Conservation (phyloP, 306 rosid genomes). For the Prunus davidiana region DNA sequence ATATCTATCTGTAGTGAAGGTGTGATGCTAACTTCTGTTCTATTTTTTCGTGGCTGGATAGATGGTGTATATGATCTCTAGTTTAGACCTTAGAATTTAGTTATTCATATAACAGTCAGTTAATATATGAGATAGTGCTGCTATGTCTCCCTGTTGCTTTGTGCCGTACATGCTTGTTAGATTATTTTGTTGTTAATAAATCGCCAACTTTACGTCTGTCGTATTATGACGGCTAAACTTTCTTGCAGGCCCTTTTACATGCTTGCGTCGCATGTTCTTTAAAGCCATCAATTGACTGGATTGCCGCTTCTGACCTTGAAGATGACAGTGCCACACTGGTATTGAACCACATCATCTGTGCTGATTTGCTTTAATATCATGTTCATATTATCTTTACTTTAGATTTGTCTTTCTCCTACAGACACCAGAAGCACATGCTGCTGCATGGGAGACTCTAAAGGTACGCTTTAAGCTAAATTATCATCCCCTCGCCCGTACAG, state of each 20-base stretch:
- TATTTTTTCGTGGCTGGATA: conserved; percentile 6
- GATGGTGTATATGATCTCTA: not conserved
- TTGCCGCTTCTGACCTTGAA: conserved; percentile 98
- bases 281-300: conserved; percentile 92
- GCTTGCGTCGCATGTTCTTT: conserved; percentile 84
- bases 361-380: conserved; percentile 17
- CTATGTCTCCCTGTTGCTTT: not conserved
- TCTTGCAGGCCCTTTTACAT: conserved; percentile 91
- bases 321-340: conserved; percentile 79
- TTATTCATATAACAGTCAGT: not conserved
- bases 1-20: conserved; percentile 96
- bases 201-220: not conserved
- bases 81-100: not conserved
- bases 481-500: not conserved
- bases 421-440: conserved; percentile 89
- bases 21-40: conserved; percentile 28
- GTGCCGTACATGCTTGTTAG: not conserved
- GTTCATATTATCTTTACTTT: conserved; percentile 23
- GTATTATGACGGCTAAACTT: not conserved
- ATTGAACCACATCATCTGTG: conserved; percentile 25
- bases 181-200: not conserved
- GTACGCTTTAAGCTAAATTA: conserved; percentile 39
- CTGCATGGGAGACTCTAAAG: conserved; percentile 84
- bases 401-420: conserved; percentile 34
- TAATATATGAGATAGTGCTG: not conserved